Percentiles rank a stretch among this genome's conserved stretches.
Conservation (phyloP, 2,329 filamentous ascomycete genomes). For the Aspergillus piperis region DNA sequence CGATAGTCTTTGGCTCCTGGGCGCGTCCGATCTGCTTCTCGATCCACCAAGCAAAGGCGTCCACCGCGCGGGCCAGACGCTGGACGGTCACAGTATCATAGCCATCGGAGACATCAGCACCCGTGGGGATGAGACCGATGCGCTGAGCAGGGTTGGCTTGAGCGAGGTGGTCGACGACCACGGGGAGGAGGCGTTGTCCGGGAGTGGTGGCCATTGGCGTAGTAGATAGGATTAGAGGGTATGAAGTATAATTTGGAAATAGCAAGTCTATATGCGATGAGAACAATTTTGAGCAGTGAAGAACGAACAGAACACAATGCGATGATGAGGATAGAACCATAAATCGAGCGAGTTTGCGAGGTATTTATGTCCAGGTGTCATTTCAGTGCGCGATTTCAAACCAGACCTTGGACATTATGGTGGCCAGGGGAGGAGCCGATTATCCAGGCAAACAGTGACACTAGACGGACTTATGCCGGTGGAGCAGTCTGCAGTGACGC, state of each 20-base stretch:
- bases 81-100: conserved; percentile 19
- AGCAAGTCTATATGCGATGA: neutral
- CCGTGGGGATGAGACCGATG: conserved; percentile 6
- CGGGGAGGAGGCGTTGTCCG: neutral
- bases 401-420: neutral
- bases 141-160: neutral
- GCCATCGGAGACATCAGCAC: neutral
- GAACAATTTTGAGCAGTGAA: neutral
- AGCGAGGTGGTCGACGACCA: conserved; percentile 9
- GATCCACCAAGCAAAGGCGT: conserved; percentile 28
- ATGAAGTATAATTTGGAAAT: neutral
- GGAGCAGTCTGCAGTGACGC: neutral
- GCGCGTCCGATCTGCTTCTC: conserved; percentile 21
- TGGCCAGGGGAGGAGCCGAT: neutral
- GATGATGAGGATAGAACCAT: neutral
- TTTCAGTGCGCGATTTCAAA: neutral
- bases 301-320: neutral
- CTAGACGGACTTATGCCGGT: neutral
- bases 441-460: neutral
- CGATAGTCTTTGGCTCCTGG: conserved; percentile 17
- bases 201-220: neutral
- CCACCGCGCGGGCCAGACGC: conserved; percentile 25
- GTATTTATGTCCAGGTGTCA: neutral
- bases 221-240: neutral
- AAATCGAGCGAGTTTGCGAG: neutral